A percentile compares a stretch with the other conserved stretches of the same genome.
Evolutionary conservation across 345 rosid genomes (phyloP).

Genomic region (Excoecaria cochinchinensis): DNA sequence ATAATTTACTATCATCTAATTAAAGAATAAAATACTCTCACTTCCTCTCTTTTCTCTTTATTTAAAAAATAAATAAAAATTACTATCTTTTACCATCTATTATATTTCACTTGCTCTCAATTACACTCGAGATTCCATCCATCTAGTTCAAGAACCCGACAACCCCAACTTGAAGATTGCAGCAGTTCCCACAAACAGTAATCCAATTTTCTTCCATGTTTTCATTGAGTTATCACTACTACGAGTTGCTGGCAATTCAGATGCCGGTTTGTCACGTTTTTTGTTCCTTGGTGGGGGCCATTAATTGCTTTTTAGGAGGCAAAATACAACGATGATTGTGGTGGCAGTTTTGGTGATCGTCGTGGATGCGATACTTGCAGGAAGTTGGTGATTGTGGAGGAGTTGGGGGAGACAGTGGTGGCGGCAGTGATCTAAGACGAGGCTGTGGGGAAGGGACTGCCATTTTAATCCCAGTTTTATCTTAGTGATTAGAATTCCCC

Average conservation of each 20-base stretch:
- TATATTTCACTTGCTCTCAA: too few species aligned
- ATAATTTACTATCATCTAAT: too few species aligned
- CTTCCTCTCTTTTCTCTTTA: too few species aligned
- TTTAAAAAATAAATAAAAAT: too few species aligned
- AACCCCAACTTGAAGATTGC: constrained; percentile 66
- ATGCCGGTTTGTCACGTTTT: background rate
- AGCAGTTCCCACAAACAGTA: constrained; percentile 64
- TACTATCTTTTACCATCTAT: too few species aligned
- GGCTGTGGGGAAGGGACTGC: too few species aligned
- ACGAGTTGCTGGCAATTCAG: background rate
- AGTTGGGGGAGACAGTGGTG: background rate
- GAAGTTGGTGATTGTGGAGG: background rate
- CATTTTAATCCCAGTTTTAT: too few species aligned
- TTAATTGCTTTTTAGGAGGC: constrained; percentile 9
- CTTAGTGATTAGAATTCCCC: too few species aligned
- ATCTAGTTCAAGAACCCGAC: constrained; percentile 75
- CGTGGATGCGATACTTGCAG: too few species aligned
- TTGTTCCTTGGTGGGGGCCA: constrained; percentile 15
- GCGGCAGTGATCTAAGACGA: too few species aligned
- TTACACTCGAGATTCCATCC: too few species aligned
- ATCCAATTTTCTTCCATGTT: constrained; percentile 72
- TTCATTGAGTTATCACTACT: constrained; percentile 35
- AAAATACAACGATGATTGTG: constrained; percentile 15
- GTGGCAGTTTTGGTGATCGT: constrained; percentile 20
- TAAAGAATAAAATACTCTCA: too few species aligned